Evolutionary conservation across 345 rosid genomes (phyloP), one percentile per base, ranked within the genome.

Genomic region (Linum tenue): DNA sequence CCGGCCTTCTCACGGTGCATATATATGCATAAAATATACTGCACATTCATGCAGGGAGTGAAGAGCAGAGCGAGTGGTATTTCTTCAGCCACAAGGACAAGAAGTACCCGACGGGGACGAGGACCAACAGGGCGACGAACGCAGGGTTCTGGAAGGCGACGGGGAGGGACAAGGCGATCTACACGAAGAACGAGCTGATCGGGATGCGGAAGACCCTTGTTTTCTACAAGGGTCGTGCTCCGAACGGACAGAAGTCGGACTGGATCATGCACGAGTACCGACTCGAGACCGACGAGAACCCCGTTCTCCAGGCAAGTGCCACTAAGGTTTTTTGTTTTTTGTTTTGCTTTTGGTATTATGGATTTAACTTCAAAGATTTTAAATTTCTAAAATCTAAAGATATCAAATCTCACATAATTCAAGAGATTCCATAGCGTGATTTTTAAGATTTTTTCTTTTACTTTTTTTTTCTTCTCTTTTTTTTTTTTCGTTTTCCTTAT

Each of bases 81-180:
- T 76, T 76, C 43, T 76, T 76, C 50, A 76, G 76, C 70, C 79
- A 76, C 51, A 76, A 76, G 56, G 79, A 76, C 56, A 76, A 76
- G 76, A 76, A 76, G 65, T 76, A 76, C 42, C 79, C 79, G 0
- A 76, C 76, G 3, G 79, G 79, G n/a, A 76, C 76, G 37, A 70
- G 79, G 7, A 76, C 79, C 43, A 76, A 76, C 50, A 69, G 79
- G 59, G 79, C 79, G 5, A 76, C 79, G 3, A 67, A 71, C 3
- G 79, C 76, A 14, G 79, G 79, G 38, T 76, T 76, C 35, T 76
- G 79, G 79, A 76, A 76, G 58, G 79, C 79, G 38, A 76, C 79
- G 0, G 79, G 79, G 1, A 69, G 79, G 55, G 79, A 76, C 64
- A 76, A 76, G 67, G 70, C 78, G 2, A 75, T 75, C 3, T 69